phyloP scores from a whole-genome alignment of 495 filamentous ascomycete genomes.

The Podospora sp. region DNA sequence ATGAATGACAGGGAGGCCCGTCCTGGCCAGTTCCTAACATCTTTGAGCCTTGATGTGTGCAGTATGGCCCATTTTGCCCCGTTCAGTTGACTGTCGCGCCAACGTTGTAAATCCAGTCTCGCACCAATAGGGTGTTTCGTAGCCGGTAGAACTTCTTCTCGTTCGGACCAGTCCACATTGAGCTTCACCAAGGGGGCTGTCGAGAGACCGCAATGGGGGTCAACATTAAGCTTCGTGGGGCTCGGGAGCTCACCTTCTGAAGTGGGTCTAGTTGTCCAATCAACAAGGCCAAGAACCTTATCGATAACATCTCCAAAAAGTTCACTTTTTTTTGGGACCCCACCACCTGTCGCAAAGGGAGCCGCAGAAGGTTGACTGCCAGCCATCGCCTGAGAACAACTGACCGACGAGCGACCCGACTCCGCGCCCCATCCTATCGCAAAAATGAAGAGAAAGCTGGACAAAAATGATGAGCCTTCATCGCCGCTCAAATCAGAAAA shows the following conservation, averaged over 20 bases:
- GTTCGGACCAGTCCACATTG: too few relatives aligned
- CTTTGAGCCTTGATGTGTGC: not conserved
- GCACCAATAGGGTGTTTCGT: not conserved
- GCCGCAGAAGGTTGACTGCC: not conserved
- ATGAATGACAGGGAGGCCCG: not conserved
- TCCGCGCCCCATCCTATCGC: not conserved
- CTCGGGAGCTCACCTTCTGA: slow-evolving; percentile 17
- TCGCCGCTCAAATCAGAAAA: slow-evolving; percentile 25
- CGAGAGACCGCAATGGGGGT: slow-evolving; percentile 15
- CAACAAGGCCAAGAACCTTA: not conserved
- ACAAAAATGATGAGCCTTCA: slow-evolving; percentile 51
- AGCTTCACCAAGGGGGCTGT: not conserved
- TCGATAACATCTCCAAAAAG: slow-evolving; percentile 12
- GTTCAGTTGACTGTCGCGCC: not conserved
- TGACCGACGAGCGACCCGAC: not conserved
- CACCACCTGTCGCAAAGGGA: slow-evolving; percentile 11
- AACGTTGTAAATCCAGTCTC: not conserved
- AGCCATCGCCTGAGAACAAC: slow-evolving; percentile 1
- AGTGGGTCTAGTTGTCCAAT: slow-evolving; percentile 18
- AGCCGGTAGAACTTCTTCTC: not conserved
- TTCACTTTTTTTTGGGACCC: slow-evolving; percentile 9
- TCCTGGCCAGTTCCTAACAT: not conserved
- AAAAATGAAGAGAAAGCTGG: slow-evolving; percentile 59
- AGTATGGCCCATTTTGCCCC: not conserved
- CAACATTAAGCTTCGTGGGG: slow-evolving; percentile 24